Percentiles rank a stretch among this genome's conserved stretches.
Conservation (phyloP, 345 rosid genomes). For the Ceriops zippeliana region DNA sequence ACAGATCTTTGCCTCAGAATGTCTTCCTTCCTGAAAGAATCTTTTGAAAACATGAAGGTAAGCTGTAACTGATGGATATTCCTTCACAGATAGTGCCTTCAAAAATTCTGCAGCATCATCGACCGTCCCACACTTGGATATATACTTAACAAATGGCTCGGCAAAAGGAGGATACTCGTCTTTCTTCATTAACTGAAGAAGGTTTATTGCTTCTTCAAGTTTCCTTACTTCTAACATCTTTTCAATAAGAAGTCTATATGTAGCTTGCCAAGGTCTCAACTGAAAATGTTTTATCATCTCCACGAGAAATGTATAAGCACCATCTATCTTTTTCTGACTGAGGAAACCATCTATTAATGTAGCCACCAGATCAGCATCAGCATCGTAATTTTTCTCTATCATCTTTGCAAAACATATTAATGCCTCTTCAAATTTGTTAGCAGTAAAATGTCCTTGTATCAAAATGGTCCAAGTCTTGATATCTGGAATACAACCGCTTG, state of each 20-base stretch:
- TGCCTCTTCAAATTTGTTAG: conserved; percentile 57
- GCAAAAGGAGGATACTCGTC: conserved; percentile 54
- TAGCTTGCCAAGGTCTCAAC: conserved; percentile 79
- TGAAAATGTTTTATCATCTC: conserved; percentile 50
- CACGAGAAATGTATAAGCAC: conserved; percentile 52
- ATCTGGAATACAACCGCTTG: conserved; percentile 56
- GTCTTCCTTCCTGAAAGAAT: conserved; percentile 71
- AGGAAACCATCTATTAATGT: conserved; percentile 65
- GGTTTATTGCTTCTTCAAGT: conserved; percentile 69
- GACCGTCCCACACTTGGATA: conserved; percentile 70
- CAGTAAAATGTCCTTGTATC: conserved; percentile 75
- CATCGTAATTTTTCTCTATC: conserved; percentile 47
- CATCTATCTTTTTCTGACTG: conserved; percentile 51
- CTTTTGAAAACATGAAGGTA: conserved; percentile 48
- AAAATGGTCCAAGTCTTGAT: conserved; percentile 87
- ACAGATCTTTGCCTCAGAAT: conserved; percentile 70
- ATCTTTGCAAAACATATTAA: conserved; percentile 52
- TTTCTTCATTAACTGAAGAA: conserved; percentile 65
- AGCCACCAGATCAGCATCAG: conserved; percentile 65
- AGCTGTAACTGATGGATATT: conserved; percentile 54
- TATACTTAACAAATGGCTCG: conserved; percentile 56
- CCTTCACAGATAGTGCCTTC: conserved; percentile 54
- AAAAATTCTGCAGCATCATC: conserved; percentile 64
- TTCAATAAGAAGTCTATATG: conserved; percentile 61
- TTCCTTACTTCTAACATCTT: conserved; percentile 60